Evolutionary conservation across 176 grass and related monocot species (phyloP).

Genomic region (Bonia amplexicaulis): DNA sequence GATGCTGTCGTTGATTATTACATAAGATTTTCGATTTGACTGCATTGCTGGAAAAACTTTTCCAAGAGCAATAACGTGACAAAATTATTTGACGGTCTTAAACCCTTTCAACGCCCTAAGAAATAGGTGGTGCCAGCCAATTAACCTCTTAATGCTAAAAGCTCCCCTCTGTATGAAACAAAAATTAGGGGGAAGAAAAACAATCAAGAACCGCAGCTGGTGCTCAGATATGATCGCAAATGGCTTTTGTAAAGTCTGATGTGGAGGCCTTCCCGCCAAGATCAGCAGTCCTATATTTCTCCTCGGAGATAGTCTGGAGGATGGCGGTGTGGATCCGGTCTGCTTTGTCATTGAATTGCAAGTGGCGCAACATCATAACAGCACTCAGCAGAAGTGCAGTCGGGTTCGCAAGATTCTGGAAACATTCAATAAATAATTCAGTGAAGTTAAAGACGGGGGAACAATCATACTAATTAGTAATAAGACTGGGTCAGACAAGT

Average conservation of each 20-base stretch:
- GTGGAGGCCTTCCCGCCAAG: conserved; percentile 75
- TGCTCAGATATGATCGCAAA: conserved; percentile 72
- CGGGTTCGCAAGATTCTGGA: conserved; percentile 92
- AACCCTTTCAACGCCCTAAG: conserved; percentile 23
- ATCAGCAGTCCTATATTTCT: conserved; percentile 73
- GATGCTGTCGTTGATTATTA: conserved; percentile 37
- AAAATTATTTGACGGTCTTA: conserved; percentile 39
- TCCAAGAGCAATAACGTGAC: conserved; percentile 25
- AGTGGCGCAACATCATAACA: conserved; percentile 94
- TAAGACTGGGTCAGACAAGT: not conserved
- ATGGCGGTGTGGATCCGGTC: conserved; percentile 84
- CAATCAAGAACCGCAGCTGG: conserved; percentile 1
- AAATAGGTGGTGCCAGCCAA: conserved; percentile 28
- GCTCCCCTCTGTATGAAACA: conserved; percentile 29
- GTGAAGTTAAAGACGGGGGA: not conserved
- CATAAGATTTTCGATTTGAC: not conserved
- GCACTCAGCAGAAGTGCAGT: conserved; percentile 87
- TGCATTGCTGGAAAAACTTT: conserved; percentile 7
- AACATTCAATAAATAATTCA: conserved; percentile 5
- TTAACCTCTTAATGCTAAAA: conserved; percentile 45
- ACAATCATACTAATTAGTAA: not conserved
- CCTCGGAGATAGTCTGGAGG: conserved; percentile 73
- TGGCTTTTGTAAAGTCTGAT: conserved; percentile 84
- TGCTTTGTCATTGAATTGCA: conserved; percentile 77
- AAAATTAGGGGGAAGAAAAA: conserved; percentile 25